Conservation (phyloP, 1,284 basidiomycete species). For the Rhodotorula mucilaginosa region DNA sequence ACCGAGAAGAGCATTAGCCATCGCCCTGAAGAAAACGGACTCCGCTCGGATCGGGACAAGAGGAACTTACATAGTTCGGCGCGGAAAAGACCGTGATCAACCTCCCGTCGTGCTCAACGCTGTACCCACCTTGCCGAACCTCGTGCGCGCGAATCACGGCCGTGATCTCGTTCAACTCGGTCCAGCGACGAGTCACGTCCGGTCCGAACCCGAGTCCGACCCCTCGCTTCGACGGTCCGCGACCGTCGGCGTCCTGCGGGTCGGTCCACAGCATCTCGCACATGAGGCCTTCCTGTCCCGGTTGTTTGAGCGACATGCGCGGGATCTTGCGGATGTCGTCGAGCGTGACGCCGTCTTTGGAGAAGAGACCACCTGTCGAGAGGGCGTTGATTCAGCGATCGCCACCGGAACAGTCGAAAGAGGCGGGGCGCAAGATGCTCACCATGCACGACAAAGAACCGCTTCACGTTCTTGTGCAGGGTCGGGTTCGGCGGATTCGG, state of each 20-base stretch:
- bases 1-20: too few species aligned
- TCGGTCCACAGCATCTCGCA: slow-evolving; percentile 70
- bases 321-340: slow-evolving; percentile 87
- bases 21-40: too few species aligned
- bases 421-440: background rate
- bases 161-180: slow-evolving; percentile 43
- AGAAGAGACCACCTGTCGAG: slow-evolving; percentile 72
- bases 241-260: slow-evolving; percentile 83
- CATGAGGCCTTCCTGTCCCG: slow-evolving; percentile 93
- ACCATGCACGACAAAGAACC: slow-evolving; percentile 91
- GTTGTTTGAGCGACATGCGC: slow-evolving; percentile 76
- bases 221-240: slow-evolving; percentile 94
- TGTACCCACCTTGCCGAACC: slow-evolving; percentile 84
- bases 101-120: slow-evolving; percentile 81
- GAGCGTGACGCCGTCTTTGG: slow-evolving; percentile 86
- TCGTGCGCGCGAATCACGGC: slow-evolving; percentile 95
- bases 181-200: slow-evolving; percentile 55
- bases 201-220: slow-evolving; percentile 96
- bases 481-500: slow-evolving; percentile 57
- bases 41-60: too few species aligned
- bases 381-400: background rate
- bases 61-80: slow-evolving; percentile 40
- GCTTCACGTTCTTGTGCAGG: slow-evolving; percentile 76
- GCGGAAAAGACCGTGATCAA: slow-evolving; percentile 70
- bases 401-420: too few species aligned